Evolutionary conservation across 257 asterid genomes (phyloP).

Genomic region (Leonotis leonurus): DNA sequence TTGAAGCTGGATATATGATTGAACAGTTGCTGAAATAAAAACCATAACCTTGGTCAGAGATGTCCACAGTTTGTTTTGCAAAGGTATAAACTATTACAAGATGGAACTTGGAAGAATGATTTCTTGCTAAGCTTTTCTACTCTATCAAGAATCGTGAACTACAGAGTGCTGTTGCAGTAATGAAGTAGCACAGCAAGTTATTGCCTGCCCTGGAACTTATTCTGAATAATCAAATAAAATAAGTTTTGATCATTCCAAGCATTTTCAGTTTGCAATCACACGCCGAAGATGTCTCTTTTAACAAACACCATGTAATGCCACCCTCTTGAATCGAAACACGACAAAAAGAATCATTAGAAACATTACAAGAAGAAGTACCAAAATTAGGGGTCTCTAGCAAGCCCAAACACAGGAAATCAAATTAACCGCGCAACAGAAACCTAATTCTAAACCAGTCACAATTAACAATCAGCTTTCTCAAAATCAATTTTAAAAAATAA

Average conservation of each 20-base stretch:
- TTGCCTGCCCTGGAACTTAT: constrained; percentile 10
- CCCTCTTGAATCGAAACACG: not conserved
- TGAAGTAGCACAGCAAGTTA: constrained; percentile 6
- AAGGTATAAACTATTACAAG: not conserved
- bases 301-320: not conserved
- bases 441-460: constrained; percentile 4
- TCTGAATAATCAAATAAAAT: not conserved
- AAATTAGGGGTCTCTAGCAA: not conserved
- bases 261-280: not conserved
- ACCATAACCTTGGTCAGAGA: constrained; percentile 5
- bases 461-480: constrained; percentile 7
- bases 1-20: constrained; percentile 61
- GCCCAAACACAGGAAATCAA: not conserved
- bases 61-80: not conserved
- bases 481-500: not conserved
- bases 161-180: not conserved
- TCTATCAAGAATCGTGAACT: constrained; percentile 4
- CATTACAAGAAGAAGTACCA: not conserved
- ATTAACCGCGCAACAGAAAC: constrained; percentile 5
- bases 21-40: constrained; percentile 63
- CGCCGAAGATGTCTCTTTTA: not conserved
- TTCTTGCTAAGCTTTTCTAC: not conserved
- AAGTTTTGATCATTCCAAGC: not conserved
- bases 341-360: not conserved
- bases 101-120: constrained; percentile 4